Percentiles rank a stretch among this genome's conserved stretches.
phyloP scores from a whole-genome alignment of 2,329 filamentous ascomycete species.

The Nectriaceae sp. region DNA sequence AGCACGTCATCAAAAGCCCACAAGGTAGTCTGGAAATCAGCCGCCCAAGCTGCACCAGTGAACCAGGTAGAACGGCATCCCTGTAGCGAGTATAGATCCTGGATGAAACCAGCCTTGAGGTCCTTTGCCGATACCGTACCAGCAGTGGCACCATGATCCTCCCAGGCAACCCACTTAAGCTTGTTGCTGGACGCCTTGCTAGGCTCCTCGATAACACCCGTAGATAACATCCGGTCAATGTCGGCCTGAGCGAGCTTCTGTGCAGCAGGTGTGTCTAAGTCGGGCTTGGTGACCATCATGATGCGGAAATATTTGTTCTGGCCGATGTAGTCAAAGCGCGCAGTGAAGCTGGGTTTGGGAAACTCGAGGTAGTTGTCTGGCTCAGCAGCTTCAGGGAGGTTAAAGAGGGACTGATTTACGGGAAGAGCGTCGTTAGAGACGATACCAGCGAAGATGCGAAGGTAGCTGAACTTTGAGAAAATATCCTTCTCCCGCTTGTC shows the following conservation, averaged over 20 bases:
- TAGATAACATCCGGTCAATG: conserved; percentile 27
- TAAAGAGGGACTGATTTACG: conserved; percentile 20
- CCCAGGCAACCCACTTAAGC: conserved; percentile 35
- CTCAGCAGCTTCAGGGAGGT: conserved; percentile 20
- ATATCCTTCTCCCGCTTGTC: conserved; percentile 19
- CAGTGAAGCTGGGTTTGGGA: conserved; percentile 20
- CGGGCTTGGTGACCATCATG: conserved; percentile 28
- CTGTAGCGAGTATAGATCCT: conserved; percentile 40
- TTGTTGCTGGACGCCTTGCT: conserved; percentile 12
- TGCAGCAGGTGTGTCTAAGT: conserved; percentile 20
- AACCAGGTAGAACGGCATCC: conserved; percentile 44
- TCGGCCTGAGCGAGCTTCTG: conserved; percentile 27
- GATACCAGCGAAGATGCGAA: conserved; percentile 35
- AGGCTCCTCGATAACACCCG: conserved; percentile 22
- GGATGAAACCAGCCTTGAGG: conserved; percentile 42
- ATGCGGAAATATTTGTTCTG: conserved; percentile 29
- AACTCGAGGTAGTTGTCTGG: conserved; percentile 21
- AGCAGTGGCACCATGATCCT: conserved; percentile 37
- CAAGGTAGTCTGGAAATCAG: conserved; percentile 27
- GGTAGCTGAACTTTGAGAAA: conserved; percentile 26
- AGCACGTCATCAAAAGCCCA: conserved; percentile 24
- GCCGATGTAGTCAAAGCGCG: conserved; percentile 33
- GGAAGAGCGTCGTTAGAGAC: conserved; percentile 28
- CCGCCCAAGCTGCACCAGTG: conserved; percentile 40
- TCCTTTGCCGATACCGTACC: conserved; percentile 31